These are phyloP conservation scores for Chaetothyriales sp. DNA, from an alignment of 2,329 filamentous ascomycete species.

Conservation along the genomic window DNA sequence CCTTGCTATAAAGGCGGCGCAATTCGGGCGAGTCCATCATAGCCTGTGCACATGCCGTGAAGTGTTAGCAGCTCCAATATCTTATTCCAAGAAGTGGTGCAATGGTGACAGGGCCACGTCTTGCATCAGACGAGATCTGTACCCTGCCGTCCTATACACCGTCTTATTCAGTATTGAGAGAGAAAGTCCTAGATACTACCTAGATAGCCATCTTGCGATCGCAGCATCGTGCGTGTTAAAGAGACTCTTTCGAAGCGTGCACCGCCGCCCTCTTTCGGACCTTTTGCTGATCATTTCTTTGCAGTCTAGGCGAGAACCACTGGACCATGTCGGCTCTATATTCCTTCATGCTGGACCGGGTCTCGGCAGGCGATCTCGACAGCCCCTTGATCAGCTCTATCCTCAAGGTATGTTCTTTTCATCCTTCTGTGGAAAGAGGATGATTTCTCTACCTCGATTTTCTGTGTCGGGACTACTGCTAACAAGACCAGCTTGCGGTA, in stretches of 20 bases:
- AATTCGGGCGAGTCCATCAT: background rate
- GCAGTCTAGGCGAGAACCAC: conserved; percentile 35
- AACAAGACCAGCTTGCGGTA: conserved; percentile 33
- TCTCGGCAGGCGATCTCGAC: conserved; percentile 33
- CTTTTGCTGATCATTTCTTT: conserved; percentile 1
- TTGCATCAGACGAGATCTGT: background rate
- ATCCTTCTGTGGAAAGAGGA: conserved; percentile 1
- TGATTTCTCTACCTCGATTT: no score
- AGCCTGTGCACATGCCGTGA: background rate
- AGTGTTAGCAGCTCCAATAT: background rate
- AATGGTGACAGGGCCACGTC: background rate
- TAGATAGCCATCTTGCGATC: background rate
- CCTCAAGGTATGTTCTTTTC: conserved; percentile 26
- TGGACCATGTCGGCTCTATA: conserved; percentile 32
- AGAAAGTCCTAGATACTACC: background rate
- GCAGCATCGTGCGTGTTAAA: background rate
- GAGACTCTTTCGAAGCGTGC: background rate
- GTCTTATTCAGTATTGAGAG: background rate
- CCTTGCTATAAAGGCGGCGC: conserved; percentile 1
- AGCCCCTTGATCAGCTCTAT: conserved; percentile 30
- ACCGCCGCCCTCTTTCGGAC: background rate
- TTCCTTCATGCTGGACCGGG: conserved; percentile 34
- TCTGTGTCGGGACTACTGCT: conserved; percentile 9
- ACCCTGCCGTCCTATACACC: background rate
- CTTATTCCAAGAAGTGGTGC: background rate